Conservation (phyloP, 1,139 yeast genomes). For the Kodamaea alishanica region DNA sequence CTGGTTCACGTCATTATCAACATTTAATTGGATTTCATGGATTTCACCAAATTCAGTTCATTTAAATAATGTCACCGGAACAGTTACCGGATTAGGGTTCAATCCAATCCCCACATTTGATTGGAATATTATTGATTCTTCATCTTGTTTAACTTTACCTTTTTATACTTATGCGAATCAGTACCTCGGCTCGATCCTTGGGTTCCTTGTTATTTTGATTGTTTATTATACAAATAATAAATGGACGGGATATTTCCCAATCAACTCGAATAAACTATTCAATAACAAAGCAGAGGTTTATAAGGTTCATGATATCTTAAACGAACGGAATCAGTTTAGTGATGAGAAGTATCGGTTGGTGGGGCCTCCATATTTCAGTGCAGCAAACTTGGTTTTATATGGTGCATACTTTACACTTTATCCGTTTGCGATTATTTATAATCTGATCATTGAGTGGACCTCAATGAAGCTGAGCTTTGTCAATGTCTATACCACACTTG, state of each 20-base stretch:
- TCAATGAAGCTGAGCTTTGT: constrained; percentile 39
- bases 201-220: constrained; percentile 39
- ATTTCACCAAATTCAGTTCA: constrained; percentile 38
- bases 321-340: constrained; percentile 36
- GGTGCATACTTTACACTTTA: constrained; percentile 58
- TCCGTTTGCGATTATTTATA: constrained; percentile 53
- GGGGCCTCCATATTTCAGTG: constrained; percentile 59
- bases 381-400: constrained; percentile 50
- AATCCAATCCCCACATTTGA: constrained; percentile 46
- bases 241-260: constrained; percentile 53
- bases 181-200: constrained; percentile 42
- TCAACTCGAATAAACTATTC: constrained; percentile 46
- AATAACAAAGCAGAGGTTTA: constrained; percentile 47
- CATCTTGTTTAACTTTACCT: constrained; percentile 41
- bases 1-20: constrained; percentile 40
- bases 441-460: constrained; percentile 42
- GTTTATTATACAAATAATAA: constrained; percentile 50
- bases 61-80: constrained; percentile 38
- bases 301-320: constrained; percentile 39
- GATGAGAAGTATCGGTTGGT: constrained; percentile 37
- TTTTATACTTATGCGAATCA: constrained; percentile 42
- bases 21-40: constrained; percentile 51
- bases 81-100: constrained; percentile 37
- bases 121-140: constrained; percentile 42
- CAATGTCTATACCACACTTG: constrained; percentile 32